Percentiles rank a stretch among this genome's conserved stretches.
These are phyloP conservation scores for Atalantia buxifolia DNA, from an alignment of 345 rosid species.

Conservation along the genomic window DNA sequence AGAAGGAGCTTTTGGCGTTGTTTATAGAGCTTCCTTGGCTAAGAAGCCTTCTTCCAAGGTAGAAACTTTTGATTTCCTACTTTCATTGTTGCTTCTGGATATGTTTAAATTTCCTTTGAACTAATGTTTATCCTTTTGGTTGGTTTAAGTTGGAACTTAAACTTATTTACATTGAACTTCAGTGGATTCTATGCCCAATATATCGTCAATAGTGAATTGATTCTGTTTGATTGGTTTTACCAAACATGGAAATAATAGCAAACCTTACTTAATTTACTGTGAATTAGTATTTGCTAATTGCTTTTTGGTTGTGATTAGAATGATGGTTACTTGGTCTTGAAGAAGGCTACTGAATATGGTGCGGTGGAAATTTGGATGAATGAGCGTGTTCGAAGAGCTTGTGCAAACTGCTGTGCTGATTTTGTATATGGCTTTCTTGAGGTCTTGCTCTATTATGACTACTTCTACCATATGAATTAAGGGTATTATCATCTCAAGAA, in stretches of 20 bases:
- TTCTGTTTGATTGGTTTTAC: background rate
- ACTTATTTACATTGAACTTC: background rate
- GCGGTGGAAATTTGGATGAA: constrained; percentile 99
- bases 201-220: background rate
- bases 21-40: constrained; percentile 62
- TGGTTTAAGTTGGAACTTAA: constrained; percentile 3
- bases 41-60: constrained; percentile 75
- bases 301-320: constrained; percentile 33
- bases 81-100: background rate
- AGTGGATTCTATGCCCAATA: background rate
- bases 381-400: constrained; percentile 94
- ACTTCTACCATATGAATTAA: constrained; percentile 31
- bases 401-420: constrained; percentile 92
- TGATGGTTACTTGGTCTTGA: constrained; percentile 82
- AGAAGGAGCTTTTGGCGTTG: constrained; percentile 95
- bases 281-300: background rate
- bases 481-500: constrained; percentile 22
- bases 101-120: background rate
- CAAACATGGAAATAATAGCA: background rate
- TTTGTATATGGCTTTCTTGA: constrained; percentile 87
- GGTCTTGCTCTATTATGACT: constrained; percentile 46
- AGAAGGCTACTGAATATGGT: constrained; percentile 95
- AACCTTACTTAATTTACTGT: background rate
- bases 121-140: background rate
- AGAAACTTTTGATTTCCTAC: background rate